Evolutionary conservation across 2,329 filamentous ascomycete species (phyloP), one percentile per base, ranked within the genome.

Genomic region (Immersiporthe knoxdaviesiana): DNA sequence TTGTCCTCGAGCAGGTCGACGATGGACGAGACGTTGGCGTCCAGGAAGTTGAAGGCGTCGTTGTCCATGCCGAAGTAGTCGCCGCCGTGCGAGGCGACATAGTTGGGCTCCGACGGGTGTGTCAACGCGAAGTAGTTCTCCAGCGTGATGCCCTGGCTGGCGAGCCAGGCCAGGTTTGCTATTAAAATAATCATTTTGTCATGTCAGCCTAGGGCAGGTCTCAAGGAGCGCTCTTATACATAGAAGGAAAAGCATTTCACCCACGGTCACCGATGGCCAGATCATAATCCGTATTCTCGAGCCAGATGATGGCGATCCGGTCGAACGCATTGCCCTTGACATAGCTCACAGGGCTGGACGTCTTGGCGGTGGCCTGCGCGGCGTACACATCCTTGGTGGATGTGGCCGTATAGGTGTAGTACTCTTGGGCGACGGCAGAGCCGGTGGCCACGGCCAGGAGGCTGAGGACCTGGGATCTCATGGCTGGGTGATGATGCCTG

Each of bases 51-150:
- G 77, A 92, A 88, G 74, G 87, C 80, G 77, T 94, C 91, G 74
- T 91, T 87, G 76, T 90, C 76, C 78, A 93, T 89, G 72, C 91
- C 91, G 73, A 92, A 92, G 78, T 91, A 90, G 78, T 93, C 91
- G 67, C 91, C 92, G 37, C 86, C 87, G 61, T 90, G 85, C 2
- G 87, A 78, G 3, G 91, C 88, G 69, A 90, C 85, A 77, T 94
- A 94, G 82, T 94, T 94, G 39, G 91, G 91, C 82, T 93, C 85
- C 0, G 88, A 91, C 0, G 91, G 91, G 74, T 94, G 91, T 1
- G 91, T 92, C 54, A 91, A 80, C 27, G 83, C 90, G 70, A 84
- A 86, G 78, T 85, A 84, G 75, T 87, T 85, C 63, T 80, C 82
- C 39, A 93, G 81, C 5, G 84, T 85, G 72, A 93, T 87, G 65